Base-by-base conservation (phyloP, 208 protist species). In the Crithidia brevicula region DNA sequence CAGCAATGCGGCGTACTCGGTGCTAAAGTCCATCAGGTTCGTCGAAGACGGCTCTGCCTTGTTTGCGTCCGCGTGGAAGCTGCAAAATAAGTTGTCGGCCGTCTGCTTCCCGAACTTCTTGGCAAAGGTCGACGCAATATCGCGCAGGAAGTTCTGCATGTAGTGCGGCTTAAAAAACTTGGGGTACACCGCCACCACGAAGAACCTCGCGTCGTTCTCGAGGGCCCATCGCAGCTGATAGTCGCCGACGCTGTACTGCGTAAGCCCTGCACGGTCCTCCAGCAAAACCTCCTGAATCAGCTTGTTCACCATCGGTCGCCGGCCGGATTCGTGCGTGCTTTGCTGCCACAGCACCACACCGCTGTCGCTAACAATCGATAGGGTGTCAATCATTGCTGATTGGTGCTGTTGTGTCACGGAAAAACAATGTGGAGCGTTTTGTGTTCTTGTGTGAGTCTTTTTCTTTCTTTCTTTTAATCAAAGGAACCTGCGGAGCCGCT, bases 361-460 rank as follows among this genome's bases (percentile, higher is more conserved):
- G 49, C 97, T 96, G 63, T 96, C 92, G 58, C 89, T 96, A 40
- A 98, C 78, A 31, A 99, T 89, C 15, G 88, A 88, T 31, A 98
- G 71, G 10, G 95, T 89, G 69, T 99, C 98, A 46, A 99, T 87
- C 98, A 98, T 99, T n/a, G 4, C 45, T n/a, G n/a, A n/a, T n/a
- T n/a, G n/a, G n/a, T n/a, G n/a, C n/a, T n/a, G n/a, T n/a, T n/a
- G n/a, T n/a, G n/a, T n/a, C n/a, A n/a, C n/a, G n/a, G n/a, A n/a
- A n/a, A n/a, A n/a, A n/a, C n/a, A n/a, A n/a, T n/a, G n/a, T n/a
- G n/a, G n/a, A n/a, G n/a, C n/a, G n/a, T n/a, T n/a, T n/a, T n/a
- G n/a, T n/a, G n/a, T n/a, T n/a, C n/a, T n/a, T n/a, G n/a, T n/a
- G n/a, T n/a, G n/a, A n/a, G n/a, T n/a, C n/a, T n/a, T n/a, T n/a